Conservation (phyloP, 805 yeast species). For the Spathaspora arborariae region DNA sequence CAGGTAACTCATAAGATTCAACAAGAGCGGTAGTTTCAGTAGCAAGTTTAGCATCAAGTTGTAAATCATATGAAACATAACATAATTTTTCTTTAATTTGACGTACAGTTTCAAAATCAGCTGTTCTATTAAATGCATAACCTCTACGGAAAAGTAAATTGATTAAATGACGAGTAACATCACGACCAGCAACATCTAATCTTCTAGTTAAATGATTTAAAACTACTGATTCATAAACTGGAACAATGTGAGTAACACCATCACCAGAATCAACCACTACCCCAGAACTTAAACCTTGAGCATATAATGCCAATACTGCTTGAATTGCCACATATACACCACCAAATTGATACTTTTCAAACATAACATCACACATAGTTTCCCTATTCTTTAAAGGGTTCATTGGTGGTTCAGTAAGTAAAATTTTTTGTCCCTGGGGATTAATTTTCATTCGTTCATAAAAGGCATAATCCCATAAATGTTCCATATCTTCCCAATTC, state of each 20-base stretch:
- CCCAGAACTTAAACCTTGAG: conserved; percentile 94
- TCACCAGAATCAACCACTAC: conserved; percentile 99
- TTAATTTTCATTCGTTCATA: conserved; percentile 83
- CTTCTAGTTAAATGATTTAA: conserved; percentile 89
- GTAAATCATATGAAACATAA: conserved; percentile 92
- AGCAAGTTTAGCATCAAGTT: conserved; percentile 80
- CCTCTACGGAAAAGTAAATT: conserved; percentile 91
- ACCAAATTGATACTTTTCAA: conserved; percentile 84
- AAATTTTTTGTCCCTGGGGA: conserved; percentile 69
- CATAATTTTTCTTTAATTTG: conserved; percentile 95
- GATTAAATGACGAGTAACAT: conserved; percentile 93
- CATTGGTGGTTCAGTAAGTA: conserved; percentile 97
- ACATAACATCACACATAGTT: conserved; percentile 88
- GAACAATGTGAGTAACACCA: conserved; percentile 97
- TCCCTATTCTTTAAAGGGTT: conserved; percentile 90
- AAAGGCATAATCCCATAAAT: conserved; percentile 95
- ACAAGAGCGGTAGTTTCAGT: conserved; percentile 95
- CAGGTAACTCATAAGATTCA: conserved; percentile 90
- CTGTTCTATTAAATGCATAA: conserved; percentile 96
- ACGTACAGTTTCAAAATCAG: conserved; percentile 97
- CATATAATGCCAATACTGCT: conserved; percentile 96
- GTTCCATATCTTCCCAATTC: conserved; percentile 99
- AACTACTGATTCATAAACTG: conserved; percentile 97
- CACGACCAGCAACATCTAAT: conserved; percentile 96
- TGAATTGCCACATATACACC: conserved; percentile 96